These are phyloP conservation scores for Kokia cookei DNA, from an alignment of 441 rosid species.

Conservation along the genomic window DNA sequence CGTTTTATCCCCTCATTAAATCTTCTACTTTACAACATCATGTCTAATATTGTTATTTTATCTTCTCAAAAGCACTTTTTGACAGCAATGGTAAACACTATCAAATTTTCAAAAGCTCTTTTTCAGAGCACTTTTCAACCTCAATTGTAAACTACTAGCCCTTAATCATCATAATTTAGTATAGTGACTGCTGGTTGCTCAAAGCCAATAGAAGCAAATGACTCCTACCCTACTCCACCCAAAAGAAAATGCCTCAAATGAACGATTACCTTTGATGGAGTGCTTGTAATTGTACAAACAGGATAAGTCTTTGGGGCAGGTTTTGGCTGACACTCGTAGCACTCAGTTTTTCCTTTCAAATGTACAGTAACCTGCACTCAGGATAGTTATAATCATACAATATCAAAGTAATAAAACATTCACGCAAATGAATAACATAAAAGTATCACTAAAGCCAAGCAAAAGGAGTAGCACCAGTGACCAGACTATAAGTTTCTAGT, in stretches of 20 bases:
- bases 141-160: too few species aligned
- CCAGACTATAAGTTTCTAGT: neutral
- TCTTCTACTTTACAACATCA: too few species aligned
- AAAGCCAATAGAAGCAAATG: neutral
- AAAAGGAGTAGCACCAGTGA: neutral
- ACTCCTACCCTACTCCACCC: neutral
- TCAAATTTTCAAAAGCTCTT: too few species aligned
- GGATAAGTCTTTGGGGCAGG: slow-evolving; percentile 97
- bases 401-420: slow-evolving; percentile 5
- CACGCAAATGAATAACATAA: neutral
- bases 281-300: slow-evolving; percentile 96
- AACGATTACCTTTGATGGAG: slow-evolving; percentile 82
- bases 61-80: too few species aligned
- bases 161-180: neutral
- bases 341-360: slow-evolving; percentile 87
- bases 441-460: neutral
- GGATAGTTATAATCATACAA: slow-evolving; percentile 1
- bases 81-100: too few species aligned
- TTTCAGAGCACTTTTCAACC: too few species aligned
- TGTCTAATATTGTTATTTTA: too few species aligned
- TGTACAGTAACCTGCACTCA: slow-evolving; percentile 80
- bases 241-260: neutral
- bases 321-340: slow-evolving; percentile 94
- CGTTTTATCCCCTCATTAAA: too few species aligned
- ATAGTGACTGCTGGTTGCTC: neutral